Evolutionary conservation across 257 asterid genomes (phyloP), one percentile per base, ranked within the genome.

Genomic region (Handroanthus guayacan): DNA sequence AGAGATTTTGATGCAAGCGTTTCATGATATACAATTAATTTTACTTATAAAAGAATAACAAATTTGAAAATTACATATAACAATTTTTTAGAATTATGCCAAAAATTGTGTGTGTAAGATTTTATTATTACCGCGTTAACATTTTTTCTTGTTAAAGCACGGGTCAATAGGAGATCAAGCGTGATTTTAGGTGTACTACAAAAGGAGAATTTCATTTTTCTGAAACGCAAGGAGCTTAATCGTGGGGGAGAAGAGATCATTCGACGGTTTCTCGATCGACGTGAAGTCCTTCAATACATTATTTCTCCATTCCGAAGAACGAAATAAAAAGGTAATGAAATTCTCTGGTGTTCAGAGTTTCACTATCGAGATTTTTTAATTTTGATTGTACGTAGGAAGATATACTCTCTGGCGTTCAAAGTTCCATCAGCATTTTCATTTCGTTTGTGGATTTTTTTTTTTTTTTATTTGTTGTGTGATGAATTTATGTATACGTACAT

Each of bases 81-180:
- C 31, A 25, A 25, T 25, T 25, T 25, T 25, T 25, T 0, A 25
- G 31, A 25, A 17, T 50, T 50, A 50, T 50, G 13, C 17, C 13
- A 13, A 50, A 50, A 57, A 17, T 9, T 57, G 5, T 20, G 5
- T 1, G 38, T 25, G 52, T 47, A 47, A 57, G 11, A 31, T 60
- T 60, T 31, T 11, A 31, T 3, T 25, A 14, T 62, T 36, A 6
- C 38, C 63, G 12, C 3, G 25, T 9, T 4, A 2, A 14, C n/a
- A 45, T 37, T 8, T 3, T 74, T 67, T 76, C 55, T 20, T 51
- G 48, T 51, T 13, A 14, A 62, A 65, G 74, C 45, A 12, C 78
- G 69, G 76, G 77, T 79, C 80, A 39, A 74, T 51, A 48, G 76
- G 80, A 61, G 62, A 48, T 9, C 5, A 47, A 41, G 47, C 79